Conservation (phyloP, 441 rosid genomes). For the Gossypium gossypioides region DNA sequence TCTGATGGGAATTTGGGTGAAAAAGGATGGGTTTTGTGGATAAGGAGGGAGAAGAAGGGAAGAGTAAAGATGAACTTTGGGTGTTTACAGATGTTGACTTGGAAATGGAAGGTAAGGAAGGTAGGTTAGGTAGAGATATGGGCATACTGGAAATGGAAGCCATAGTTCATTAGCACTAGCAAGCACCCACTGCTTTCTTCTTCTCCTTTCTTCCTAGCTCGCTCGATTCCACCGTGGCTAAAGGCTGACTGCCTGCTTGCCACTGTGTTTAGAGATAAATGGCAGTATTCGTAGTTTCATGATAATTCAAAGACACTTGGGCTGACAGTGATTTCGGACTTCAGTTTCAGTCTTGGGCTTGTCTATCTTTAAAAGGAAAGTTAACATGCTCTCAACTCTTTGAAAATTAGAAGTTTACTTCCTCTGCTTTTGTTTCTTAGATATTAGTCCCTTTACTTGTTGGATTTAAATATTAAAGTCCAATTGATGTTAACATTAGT, state of each 20-base stretch:
- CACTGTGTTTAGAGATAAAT: constrained; percentile 9
- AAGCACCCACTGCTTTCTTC: not conserved
- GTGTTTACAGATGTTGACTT: constrained; percentile 20
- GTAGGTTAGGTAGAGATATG: constrained; percentile 23
- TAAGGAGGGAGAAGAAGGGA: constrained; percentile 15
- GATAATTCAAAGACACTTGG: not conserved
- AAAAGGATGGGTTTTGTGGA: constrained; percentile 17
- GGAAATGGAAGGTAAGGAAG: constrained; percentile 15
- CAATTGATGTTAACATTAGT: no score
- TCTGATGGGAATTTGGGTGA: constrained; percentile 10
- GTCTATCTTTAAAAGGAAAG: no score
- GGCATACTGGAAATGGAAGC: constrained; percentile 22
- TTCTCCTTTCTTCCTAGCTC: constrained; percentile 16
- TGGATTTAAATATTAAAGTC: no score
- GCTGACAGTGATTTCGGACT: not conserved
- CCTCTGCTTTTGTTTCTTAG: no score
- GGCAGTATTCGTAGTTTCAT: constrained; percentile 1
- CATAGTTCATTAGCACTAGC: constrained; percentile 23
- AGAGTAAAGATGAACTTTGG: not conserved
- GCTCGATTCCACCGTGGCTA: constrained; percentile 2
- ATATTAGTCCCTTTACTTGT: no score
- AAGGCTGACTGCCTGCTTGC: constrained; percentile 7
- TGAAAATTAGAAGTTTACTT: no score
- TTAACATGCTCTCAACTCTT: no score
- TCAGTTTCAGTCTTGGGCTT: no score